Evolutionary conservation across 345 rosid species (phyloP), one percentile per base, ranked within the genome.

Genomic region (Viola odorata): DNA sequence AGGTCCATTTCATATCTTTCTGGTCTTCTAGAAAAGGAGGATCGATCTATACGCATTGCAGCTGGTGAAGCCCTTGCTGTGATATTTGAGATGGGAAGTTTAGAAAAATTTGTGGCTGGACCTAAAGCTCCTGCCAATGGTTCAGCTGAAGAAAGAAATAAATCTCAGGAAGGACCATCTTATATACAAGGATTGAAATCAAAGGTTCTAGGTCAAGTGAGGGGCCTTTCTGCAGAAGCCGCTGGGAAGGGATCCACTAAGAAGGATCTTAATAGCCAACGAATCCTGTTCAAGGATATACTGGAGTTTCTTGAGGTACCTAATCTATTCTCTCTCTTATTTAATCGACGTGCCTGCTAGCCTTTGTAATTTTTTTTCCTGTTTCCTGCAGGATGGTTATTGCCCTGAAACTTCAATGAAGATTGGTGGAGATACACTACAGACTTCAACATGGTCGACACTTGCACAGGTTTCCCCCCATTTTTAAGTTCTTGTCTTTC

Each of bases 201-300:
- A 40, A 88, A 85, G 79, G 69, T 88, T 64, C 49, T 82, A 49
- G 82, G 79, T 56, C 95, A 94, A 78, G 88, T 85, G 53, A 78
- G 84, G 74, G 67, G 65, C 71, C 97, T 90, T 42, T 77, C 99
- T 65, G 73, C 67, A 37, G 99, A 90, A 80, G 99, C 99, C 8
- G 95, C 85, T 45, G 99, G 97, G 61, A 94, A 86, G 74, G 97
- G 99, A 62, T 84, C 96, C 32, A 79, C 83, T 38, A 94, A 94
- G 87, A 90, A 90, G 76, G 92, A 86, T 73, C 97, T 94, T 50
- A 86, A 72, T 73, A 85, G 67, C 69, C 99, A 94, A 75, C 74
- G 99, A 12, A 88, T 84, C 74, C 66, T 86, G 57, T 94, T 94
- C 67, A 88, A 76, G 82, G 96, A 90, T 72, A 72, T 94, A 23